phyloP scores from a whole-genome alignment of 306 rosid genomes.

The Delonix regia region DNA sequence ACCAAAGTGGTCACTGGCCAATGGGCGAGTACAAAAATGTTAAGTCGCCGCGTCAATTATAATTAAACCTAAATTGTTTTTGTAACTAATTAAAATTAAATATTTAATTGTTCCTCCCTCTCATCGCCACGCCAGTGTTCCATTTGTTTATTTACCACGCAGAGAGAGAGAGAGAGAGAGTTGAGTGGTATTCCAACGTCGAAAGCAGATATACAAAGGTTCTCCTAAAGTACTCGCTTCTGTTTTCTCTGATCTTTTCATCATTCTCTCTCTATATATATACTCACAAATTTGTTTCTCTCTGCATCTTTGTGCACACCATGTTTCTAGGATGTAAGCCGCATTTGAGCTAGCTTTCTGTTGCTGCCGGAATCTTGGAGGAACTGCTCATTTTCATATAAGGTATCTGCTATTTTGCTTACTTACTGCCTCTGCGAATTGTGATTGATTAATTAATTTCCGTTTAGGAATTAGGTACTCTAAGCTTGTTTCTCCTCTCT shows the following conservation, averaged over 20 bases:
- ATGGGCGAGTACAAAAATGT: background rate
- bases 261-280: background rate
- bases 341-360: background rate
- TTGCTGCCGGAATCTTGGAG: slow-evolving; percentile 14
- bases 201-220: slow-evolving; percentile 47
- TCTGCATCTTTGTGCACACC: background rate
- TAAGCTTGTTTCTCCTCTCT: too few species aligned
- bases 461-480: too few species aligned
- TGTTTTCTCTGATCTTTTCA: background rate
- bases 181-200: slow-evolving; percentile 68
- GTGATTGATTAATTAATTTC: too few species aligned
- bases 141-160: background rate
- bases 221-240: slow-evolving; percentile 13
- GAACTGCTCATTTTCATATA: slow-evolving; percentile 10
- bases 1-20: background rate
- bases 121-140: slow-evolving; percentile 27
- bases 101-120: slow-evolving; percentile 17
- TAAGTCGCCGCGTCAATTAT: slow-evolving; percentile 26
- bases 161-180: slow-evolving; percentile 20
- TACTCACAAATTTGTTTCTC: background rate
- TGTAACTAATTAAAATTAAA: background rate
- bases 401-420: slow-evolving; percentile 33
- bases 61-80: background rate
- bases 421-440: too few species aligned
- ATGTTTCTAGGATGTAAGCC: slow-evolving; percentile 42